phyloP scores from a whole-genome alignment of 805 yeast species.

The Candida schatavii region DNA sequence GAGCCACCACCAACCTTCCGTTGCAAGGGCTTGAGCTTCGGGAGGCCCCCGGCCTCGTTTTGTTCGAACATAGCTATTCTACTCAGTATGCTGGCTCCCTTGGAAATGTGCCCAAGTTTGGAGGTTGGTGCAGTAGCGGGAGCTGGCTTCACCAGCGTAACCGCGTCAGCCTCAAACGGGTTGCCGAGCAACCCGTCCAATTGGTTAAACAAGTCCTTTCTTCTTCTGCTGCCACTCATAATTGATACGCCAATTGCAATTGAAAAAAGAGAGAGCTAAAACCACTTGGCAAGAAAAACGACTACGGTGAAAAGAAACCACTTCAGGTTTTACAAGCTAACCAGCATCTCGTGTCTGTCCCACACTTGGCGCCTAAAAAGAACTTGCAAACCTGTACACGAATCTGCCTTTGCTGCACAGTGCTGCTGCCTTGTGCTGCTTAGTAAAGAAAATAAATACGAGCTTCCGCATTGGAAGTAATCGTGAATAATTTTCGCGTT shows the following conservation, averaged over 20 bases:
- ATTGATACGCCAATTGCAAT: too few relatives aligned
- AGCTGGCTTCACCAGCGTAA: not conserved
- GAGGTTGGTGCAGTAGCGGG: not conserved
- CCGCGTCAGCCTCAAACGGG: not conserved
- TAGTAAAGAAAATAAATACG: not conserved
- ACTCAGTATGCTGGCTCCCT: not conserved
- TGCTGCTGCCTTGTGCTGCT: too few relatives aligned
- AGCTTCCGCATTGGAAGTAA: not conserved
- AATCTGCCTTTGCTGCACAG: too few relatives aligned
- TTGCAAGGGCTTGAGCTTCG: not conserved
- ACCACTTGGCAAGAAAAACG: too few relatives aligned
- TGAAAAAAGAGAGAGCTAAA: too few relatives aligned
- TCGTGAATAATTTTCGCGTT: not conserved
- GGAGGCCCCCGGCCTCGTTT: not conserved
- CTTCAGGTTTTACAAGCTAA: too few relatives aligned
- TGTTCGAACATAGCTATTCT: constrained; percentile 2
- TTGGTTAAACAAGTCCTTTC: constrained; percentile 2
- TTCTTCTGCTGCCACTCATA: constrained; percentile 1
- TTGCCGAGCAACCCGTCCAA: constrained; percentile 1
- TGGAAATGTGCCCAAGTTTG: not conserved
- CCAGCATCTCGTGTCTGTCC: too few relatives aligned
- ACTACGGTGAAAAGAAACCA: too few relatives aligned
- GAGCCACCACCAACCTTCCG: not conserved
- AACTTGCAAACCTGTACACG: too few relatives aligned
- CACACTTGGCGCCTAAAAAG: too few relatives aligned